A percentile compares a stretch with the other conserved stretches of the same genome.
Evolutionary conservation across 2,329 filamentous ascomycete genomes (phyloP).

Genomic region (Didymella pomorum): DNA sequence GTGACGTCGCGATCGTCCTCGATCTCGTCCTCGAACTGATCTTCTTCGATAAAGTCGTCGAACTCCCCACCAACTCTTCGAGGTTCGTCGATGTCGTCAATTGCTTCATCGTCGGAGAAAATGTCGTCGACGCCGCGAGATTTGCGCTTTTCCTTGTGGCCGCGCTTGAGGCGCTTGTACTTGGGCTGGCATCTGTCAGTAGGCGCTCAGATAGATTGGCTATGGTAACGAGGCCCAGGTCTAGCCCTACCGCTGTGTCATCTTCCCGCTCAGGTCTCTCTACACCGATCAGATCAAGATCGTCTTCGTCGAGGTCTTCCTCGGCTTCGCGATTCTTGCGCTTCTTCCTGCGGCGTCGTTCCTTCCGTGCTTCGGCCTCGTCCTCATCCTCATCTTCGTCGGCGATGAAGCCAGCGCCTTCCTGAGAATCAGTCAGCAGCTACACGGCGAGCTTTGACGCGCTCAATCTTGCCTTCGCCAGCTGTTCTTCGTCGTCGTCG

Average conservation of each 20-base stretch:
- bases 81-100: slow-evolving; percentile 58
- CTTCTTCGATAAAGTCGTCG: slow-evolving; percentile 92
- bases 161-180: slow-evolving; percentile 95
- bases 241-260: slow-evolving; percentile 68
- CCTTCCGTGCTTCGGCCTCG: slow-evolving; percentile 65
- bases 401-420: slow-evolving; percentile 94
- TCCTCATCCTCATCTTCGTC: slow-evolving; percentile 87
- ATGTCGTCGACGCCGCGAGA: slow-evolving; percentile 86
- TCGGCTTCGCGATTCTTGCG: slow-evolving; percentile 81
- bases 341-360: slow-evolving; percentile 75
- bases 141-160: slow-evolving; percentile 73
- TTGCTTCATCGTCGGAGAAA: slow-evolving; percentile 93
- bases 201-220: slow-evolving; percentile 4
- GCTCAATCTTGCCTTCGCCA: slow-evolving; percentile 42
- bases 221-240: background rate
- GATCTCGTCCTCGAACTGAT: slow-evolving; percentile 81
- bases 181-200: slow-evolving; percentile 69
- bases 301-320: slow-evolving; percentile 87
- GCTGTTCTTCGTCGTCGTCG: slow-evolving; percentile 50
- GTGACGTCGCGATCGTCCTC: slow-evolving; percentile 87
- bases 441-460: slow-evolving; percentile 1
- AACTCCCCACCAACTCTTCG: slow-evolving; percentile 50
- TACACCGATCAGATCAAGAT: slow-evolving; percentile 92
- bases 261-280: slow-evolving; percentile 70
- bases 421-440: slow-evolving; percentile 59